These are phyloP conservation scores for Candida dendrica DNA, from an alignment of 805 yeast species.

Conservation along the genomic window DNA sequence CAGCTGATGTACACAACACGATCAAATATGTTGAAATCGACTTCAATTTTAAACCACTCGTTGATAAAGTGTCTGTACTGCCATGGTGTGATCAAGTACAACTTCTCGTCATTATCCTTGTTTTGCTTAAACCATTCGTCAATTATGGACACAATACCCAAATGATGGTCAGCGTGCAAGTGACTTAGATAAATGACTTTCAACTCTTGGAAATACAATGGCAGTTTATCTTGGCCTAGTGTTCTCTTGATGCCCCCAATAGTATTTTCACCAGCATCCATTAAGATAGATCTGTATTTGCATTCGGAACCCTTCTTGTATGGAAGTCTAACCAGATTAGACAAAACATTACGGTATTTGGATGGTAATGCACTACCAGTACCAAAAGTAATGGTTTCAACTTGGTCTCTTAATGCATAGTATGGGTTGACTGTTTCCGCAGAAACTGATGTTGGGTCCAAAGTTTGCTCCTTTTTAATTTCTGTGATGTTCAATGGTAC, in stretches of 20 bases:
- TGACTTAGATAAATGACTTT: constrained; percentile 71
- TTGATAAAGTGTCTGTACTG: constrained; percentile 56
- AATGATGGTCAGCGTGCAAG: constrained; percentile 94
- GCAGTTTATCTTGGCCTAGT: constrained; percentile 40
- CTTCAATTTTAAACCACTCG: constrained; percentile 60
- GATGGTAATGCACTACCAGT: constrained; percentile 93
- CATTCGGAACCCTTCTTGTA: constrained; percentile 16
- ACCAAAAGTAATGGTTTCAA: constrained; percentile 73
- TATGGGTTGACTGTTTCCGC: constrained; percentile 8
- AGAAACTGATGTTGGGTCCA: constrained; percentile 10
- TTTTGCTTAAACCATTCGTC: constrained; percentile 54
- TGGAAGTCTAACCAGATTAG: constrained; percentile 72
- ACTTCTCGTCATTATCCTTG: constrained; percentile 28
- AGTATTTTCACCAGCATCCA: constrained; percentile 97
- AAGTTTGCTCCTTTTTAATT: constrained; percentile 6
- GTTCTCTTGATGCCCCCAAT: constrained; percentile 62
- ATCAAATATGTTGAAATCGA: constrained; percentile 24
- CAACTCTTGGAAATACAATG: constrained; percentile 49
- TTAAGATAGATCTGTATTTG: constrained; percentile 38
- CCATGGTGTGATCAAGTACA: constrained; percentile 71
- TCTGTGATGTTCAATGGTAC: constrained; percentile 12
- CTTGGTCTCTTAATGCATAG: constrained; percentile 37
- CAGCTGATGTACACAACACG: constrained; percentile 49
- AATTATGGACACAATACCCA: constrained; percentile 71
- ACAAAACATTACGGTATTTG: constrained; percentile 74